Percentiles rank a stretch among this genome's conserved stretches.
These are phyloP conservation scores for Ustulina deusta DNA, from an alignment of 2,329 filamentous ascomycete genomes.

Conservation along the genomic window DNA sequence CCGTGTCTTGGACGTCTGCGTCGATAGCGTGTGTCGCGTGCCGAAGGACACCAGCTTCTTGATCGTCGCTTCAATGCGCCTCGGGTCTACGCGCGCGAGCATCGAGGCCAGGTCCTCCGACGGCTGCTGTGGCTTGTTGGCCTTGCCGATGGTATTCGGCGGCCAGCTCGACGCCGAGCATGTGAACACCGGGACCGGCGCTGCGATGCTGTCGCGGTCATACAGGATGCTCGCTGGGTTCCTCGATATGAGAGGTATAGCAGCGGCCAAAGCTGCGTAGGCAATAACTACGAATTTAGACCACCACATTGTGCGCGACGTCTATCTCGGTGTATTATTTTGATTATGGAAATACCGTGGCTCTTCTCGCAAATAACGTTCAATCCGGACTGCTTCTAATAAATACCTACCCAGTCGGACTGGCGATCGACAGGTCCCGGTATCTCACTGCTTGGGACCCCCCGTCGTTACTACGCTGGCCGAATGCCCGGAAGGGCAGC, in stretches of 20 bases:
- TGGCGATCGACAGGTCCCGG: constrained; percentile 3
- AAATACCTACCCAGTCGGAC: background rate
- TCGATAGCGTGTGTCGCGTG: constrained; percentile 67
- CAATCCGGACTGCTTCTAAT: background rate
- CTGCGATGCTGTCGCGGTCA: constrained; percentile 8
- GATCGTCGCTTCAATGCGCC: constrained; percentile 63
- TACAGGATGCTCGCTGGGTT: constrained; percentile 42
- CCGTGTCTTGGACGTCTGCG: constrained; percentile 61
- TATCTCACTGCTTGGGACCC: constrained; percentile 10
- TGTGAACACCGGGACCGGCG: constrained; percentile 35
- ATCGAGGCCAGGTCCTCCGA: constrained; percentile 47
- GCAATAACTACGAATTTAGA: constrained; percentile 30
- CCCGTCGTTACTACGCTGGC: constrained; percentile 17
- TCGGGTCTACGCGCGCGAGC: constrained; percentile 51
- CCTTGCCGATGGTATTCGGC: constrained; percentile 44
- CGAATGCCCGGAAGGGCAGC: constrained; percentile 27
- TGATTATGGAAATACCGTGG: background rate
- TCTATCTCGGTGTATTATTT: background rate
- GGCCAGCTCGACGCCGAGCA: constrained; percentile 50
- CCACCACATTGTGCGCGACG: constrained; percentile 32
- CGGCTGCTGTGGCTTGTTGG: constrained; percentile 48
- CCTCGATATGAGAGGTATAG: constrained; percentile 38
- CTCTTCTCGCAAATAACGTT: background rate
- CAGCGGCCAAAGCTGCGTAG: constrained; percentile 36
- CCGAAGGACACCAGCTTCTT: constrained; percentile 67